Evolutionary conservation across 495 filamentous ascomycete genomes (phyloP).

Genomic region (Beverwykella pulmonaria): DNA sequence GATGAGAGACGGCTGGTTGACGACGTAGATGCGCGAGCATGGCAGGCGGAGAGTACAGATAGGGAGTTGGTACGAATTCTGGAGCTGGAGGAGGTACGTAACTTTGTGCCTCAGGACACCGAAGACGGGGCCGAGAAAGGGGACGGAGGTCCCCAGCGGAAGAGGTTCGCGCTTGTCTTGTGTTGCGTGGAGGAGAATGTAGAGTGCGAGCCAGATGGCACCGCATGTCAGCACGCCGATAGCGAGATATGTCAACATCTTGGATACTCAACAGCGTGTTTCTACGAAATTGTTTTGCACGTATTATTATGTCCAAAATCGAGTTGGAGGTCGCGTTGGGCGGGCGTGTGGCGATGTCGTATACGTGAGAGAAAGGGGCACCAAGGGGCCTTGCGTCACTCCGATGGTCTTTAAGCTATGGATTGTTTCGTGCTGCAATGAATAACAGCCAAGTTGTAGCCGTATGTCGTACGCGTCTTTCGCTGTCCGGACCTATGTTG

Average conservation of each 20-base stretch:
- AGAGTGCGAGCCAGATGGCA: background rate
- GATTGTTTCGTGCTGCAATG: too few relatives aligned
- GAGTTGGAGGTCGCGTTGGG: too few relatives aligned
- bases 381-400: too few relatives aligned
- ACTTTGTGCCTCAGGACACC: background rate
- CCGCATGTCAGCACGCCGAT: background rate
- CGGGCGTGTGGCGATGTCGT: too few relatives aligned
- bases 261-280: too few relatives aligned
- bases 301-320: too few relatives aligned
- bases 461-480: too few relatives aligned
- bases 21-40: constrained; percentile 46
- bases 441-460: too few relatives aligned
- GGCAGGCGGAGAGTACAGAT: constrained; percentile 47
- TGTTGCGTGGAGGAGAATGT: background rate
- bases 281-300: too few relatives aligned
- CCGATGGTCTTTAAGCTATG: too few relatives aligned
- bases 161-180: background rate
- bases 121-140: background rate
- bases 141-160: background rate
- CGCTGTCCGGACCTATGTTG: too few relatives aligned
- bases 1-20: constrained; percentile 43
- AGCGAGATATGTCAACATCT: background rate
- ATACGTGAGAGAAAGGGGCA: too few relatives aligned
- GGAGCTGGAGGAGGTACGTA: background rate
- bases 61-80: background rate